Evolutionary conservation across 2,329 filamentous ascomycete species (phyloP).

Genomic region (Daldinia sp.): DNA sequence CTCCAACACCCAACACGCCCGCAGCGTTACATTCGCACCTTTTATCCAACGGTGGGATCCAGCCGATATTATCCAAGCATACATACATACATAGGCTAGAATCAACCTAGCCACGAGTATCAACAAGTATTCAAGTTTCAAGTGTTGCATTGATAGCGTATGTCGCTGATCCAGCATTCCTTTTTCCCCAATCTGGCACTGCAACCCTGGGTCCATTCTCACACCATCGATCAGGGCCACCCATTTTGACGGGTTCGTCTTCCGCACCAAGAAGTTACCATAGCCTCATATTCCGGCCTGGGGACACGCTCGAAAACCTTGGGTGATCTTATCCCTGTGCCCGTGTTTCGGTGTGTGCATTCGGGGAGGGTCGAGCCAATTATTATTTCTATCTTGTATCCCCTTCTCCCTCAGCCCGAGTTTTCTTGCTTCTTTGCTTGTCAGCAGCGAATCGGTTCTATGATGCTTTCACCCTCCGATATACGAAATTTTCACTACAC

Average conservation of each 20-base stretch:
- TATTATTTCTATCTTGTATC: constrained; percentile 25
- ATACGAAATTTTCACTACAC: constrained; percentile 23
- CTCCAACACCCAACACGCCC: constrained; percentile 16
- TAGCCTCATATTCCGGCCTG: constrained; percentile 31
- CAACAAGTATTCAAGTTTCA: constrained; percentile 24
- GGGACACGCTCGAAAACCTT: constrained; percentile 15
- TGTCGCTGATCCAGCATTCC: constrained; percentile 30
- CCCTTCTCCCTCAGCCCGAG: constrained; percentile 18
- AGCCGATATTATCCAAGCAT: constrained; percentile 33
- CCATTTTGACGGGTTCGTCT: constrained; percentile 31
- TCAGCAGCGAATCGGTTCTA: constrained; percentile 14
- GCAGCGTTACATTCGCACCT: constrained; percentile 35
- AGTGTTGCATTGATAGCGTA: constrained; percentile 30
- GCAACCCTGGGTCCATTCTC: constrained; percentile 28
- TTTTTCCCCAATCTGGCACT: constrained; percentile 25
- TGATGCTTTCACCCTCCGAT: constrained; percentile 21
- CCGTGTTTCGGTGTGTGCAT: constrained; percentile 19
- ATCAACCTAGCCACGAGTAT: constrained; percentile 22
- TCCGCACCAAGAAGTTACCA: constrained; percentile 33
- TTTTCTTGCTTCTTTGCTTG: constrained; percentile 17
- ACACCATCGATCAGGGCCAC: constrained; percentile 30
- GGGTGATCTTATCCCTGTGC: constrained; percentile 35
- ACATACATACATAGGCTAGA: constrained; percentile 42
- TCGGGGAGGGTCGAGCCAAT: constrained; percentile 17
- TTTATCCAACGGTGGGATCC: constrained; percentile 40